Evolutionary conservation across 495 filamentous ascomycete genomes (phyloP).

Genomic region (Barbatosphaeria neglecta): DNA sequence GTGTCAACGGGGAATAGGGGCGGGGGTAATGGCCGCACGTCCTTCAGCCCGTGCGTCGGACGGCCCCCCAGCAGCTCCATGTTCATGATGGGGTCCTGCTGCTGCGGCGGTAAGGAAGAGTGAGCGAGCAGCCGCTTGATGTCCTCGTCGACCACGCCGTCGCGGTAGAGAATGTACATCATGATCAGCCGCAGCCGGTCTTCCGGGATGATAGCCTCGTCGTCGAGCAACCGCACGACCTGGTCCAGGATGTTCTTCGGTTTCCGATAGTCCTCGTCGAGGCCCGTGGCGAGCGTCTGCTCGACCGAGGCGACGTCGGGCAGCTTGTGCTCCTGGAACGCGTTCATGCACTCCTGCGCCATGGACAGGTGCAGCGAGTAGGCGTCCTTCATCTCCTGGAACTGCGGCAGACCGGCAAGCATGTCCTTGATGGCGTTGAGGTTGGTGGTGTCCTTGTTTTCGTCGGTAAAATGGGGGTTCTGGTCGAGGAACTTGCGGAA

Average conservation of each 20-base stretch:
- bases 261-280: conserved; percentile 86
- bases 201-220: conserved; percentile 50
- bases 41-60: conserved; percentile 62
- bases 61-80: conserved; percentile 73
- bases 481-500: conserved; percentile 83
- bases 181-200: conserved; percentile 79
- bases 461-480: conserved; percentile 86
- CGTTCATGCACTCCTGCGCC: conserved; percentile 96
- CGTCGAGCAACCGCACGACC: conserved; percentile 76
- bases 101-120: conserved; percentile 59
- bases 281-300: conserved; percentile 74
- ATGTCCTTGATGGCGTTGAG: conserved; percentile 93
- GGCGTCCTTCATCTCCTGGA: conserved; percentile 85
- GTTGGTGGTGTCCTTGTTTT: conserved; percentile 53
- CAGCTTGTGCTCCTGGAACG: conserved; percentile 74
- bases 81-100: conserved; percentile 63
- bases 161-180: conserved; percentile 75
- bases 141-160: conserved; percentile 81
- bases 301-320: conserved; percentile 79
- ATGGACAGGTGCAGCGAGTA: conserved; percentile 93
- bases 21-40: conserved; percentile 49
- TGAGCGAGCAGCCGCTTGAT: conserved; percentile 76
- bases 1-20: conserved; percentile 57
- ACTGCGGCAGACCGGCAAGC: conserved; percentile 88
- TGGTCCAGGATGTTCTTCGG: conserved; percentile 80